Evolutionary conservation across 192 early-diverging fungal species (phyloP), one percentile per base, ranked within the genome.

Genomic region (Umbelopsis sp.): DNA sequence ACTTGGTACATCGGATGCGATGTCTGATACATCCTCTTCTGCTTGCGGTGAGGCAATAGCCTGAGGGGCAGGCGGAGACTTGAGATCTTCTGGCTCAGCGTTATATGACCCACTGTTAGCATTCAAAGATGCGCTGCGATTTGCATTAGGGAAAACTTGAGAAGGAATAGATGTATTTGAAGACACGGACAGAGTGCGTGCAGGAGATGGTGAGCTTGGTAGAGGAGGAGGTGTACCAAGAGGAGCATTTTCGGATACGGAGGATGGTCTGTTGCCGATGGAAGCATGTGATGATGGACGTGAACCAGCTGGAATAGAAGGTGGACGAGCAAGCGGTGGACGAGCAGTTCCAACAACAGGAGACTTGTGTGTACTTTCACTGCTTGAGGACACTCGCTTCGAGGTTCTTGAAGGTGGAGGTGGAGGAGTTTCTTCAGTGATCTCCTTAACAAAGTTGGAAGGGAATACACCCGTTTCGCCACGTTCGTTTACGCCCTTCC

Each of bases 401-500:
- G 68, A 31, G 6, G 74, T 68, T 56, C 74, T 68, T 21, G 66
- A 45, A 17, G 79, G 79, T 36, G 77, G 73, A 44, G 49, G 45
- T 8, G 62, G 68, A 3, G 69, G 51, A 21, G 32, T 68, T 36
- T 32, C 72, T 36, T 21, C 76, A 20, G 71, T 80, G 71, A 82
- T 76, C 70, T 82, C 83, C 70, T 82, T 73, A 4, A 88, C 83
- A 76, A 83, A 88, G 44, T 83, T 80, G 24, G 83, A 80, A 25
- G 86, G 86, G 50, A 88, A 88, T 56, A 83, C 68, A 29, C 86
- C 86, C 12, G 45, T 47, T n/a, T 84, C 74, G n/a, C 83, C 83
- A 47, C 80, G 75, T 66, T 88, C 85, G 68, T 82, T 83, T 66
- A 51, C 76, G 29, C 86, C 86, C 50, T 56, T 77, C 84, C 83